Evolutionary conservation across 192 early-diverging fungal species (phyloP), one percentile per base, ranked within the genome.

Genomic region (Coemansia sp.): DNA sequence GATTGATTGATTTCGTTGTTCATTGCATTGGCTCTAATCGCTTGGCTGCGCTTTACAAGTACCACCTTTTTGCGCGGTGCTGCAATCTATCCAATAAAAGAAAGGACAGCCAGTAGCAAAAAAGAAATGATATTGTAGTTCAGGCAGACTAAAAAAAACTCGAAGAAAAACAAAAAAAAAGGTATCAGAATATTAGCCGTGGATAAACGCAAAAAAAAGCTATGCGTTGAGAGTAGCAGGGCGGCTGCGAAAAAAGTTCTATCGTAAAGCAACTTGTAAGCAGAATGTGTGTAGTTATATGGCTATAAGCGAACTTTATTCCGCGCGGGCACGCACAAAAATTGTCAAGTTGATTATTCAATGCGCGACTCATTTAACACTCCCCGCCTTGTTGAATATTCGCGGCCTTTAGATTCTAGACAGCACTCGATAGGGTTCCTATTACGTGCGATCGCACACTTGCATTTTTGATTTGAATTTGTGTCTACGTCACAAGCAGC

Each of bases 1-100:
- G 72, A 26, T 25, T 80, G 68, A 14, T 50, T 62, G 56, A 74
- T 53, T 49, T 59, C 55, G 68, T 69, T 64, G 52, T 73, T 54
- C 77, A 80, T 80, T 64, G 64, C 54, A 63, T 62, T 24, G 57
- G 51, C 47, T 50, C 51, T 52, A 57, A 57, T 24, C 52, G 52
- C 25, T 28, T 16, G 18, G 54, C 24, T 31, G 27, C 54, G 54
- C 5, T 18, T 26, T 27, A n/a, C 50, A 58, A 50, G 21, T 62
- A n/a, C 47, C 19, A 18, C 55, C 28, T 23, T 7, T 30, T 31
- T 30, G 51, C 32, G 31, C 5, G 41, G 28, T 38, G 27, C 21
- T 32, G 16, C 27, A 41, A 18, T 27, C 4, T 14, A 55, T 14
- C 44, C 12, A 48, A 62, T n/a, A n/a, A 49, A 9, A 24, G 10